Conservation (phyloP, 1,139 yeast species). For the Kurtzmaniella quercitrusa region DNA sequence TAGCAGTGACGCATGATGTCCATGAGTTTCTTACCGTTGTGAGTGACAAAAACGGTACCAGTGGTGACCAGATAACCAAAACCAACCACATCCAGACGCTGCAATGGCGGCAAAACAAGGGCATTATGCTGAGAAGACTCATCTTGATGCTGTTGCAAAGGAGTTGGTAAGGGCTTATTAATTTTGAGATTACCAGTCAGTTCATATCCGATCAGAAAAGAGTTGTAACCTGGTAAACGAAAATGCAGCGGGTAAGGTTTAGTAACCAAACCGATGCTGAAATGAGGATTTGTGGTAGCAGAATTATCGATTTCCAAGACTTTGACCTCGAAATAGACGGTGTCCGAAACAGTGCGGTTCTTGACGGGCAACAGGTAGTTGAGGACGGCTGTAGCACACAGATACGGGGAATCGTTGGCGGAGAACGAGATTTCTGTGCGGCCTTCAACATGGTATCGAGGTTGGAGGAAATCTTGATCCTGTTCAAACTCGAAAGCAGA, state of each 20-base stretch:
- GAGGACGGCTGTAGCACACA: constrained; percentile 46
- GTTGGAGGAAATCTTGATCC: constrained; percentile 25
- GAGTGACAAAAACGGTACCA: constrained; percentile 83
- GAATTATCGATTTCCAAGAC: constrained; percentile 44
- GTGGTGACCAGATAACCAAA: constrained; percentile 79
- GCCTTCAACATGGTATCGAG: constrained; percentile 53
- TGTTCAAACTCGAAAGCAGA: constrained; percentile 41
- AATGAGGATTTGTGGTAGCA: constrained; percentile 27
- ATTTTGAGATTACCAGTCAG: constrained; percentile 78
- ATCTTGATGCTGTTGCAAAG: constrained; percentile 42
- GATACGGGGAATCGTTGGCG: constrained; percentile 39
- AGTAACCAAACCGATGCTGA: constrained; percentile 78
- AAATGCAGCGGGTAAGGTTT: constrained; percentile 82
- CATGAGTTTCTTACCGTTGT: constrained; percentile 83
- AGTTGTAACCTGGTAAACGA: constrained; percentile 80
- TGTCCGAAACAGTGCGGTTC: constrained; percentile 52
- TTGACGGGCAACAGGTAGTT: constrained; percentile 63
- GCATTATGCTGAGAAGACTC: constrained; percentile 53
- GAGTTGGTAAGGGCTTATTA: constrained; percentile 67
- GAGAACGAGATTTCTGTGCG: constrained; percentile 57
- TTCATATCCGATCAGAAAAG: constrained; percentile 83
- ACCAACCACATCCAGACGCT: constrained; percentile 88
- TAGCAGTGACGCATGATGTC: constrained; percentile 80
- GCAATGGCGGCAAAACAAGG: constrained; percentile 69
- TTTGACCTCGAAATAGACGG: constrained; percentile 70